Percentiles rank a stretch among this genome's conserved stretches.
Conservation (phyloP, 331 rosid genomes). For the Arachis monticola region DNA sequence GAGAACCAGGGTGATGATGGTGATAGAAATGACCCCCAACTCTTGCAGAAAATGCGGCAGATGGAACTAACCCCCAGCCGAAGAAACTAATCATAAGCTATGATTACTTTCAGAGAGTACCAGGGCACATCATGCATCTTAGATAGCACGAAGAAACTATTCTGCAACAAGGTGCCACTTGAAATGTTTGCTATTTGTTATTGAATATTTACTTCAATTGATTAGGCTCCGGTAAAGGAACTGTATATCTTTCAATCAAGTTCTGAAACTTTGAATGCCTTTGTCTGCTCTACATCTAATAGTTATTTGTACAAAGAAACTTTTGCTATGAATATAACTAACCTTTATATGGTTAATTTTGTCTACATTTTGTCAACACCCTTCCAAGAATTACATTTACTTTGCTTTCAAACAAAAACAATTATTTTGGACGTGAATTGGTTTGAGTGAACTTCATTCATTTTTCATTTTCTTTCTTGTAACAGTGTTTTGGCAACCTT, state of each 20-base stretch:
- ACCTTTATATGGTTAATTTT: neutral
- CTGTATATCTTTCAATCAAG: neutral
- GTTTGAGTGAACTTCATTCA: too few relatives aligned
- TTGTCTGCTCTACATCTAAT: slow-evolving; percentile 3
- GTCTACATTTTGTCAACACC: neutral
- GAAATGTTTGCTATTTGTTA: slow-evolving; percentile 25
- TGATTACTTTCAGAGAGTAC: slow-evolving; percentile 88
- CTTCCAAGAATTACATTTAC: too few relatives aligned
- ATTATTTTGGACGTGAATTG: neutral
- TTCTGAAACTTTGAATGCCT: slow-evolving; percentile 20
- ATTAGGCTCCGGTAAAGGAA: slow-evolving; percentile 21
- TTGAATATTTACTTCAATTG: slow-evolving; percentile 29
- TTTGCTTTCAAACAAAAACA: too few relatives aligned
- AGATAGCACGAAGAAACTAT: slow-evolving; percentile 88
- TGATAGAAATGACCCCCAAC: slow-evolving; percentile 39
- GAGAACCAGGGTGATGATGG: slow-evolving; percentile 51
- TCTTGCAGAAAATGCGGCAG: slow-evolving; percentile 58
- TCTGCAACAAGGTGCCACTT: slow-evolving; percentile 53
- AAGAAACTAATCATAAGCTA: slow-evolving; percentile 72
- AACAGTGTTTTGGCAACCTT: too few relatives aligned
- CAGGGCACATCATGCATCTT: slow-evolving; percentile 82
- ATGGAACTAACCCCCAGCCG: slow-evolving; percentile 48
- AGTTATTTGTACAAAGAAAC: neutral
- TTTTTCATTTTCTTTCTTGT: too few relatives aligned
- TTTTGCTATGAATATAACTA: neutral